Evolutionary conservation across 2,329 filamentous ascomycete genomes (phyloP).

Genomic region (Aspergillus pseudonomiae): DNA sequence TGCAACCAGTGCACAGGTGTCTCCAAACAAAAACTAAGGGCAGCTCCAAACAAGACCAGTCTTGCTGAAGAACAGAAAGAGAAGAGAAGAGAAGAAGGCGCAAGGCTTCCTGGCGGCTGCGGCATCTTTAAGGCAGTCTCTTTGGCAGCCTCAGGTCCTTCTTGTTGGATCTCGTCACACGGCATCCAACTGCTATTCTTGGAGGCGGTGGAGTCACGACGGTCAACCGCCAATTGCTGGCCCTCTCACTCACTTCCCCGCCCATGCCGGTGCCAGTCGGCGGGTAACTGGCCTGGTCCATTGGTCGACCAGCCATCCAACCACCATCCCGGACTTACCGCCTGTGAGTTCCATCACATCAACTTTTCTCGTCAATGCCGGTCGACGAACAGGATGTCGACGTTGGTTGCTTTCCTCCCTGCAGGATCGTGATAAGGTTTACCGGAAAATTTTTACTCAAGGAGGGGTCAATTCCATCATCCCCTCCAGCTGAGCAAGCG

Average conservation of each 20-base stretch:
- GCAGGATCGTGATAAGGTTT: conserved; percentile 7
- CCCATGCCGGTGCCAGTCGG: conserved; percentile 3
- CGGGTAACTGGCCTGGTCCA: conserved; percentile 11
- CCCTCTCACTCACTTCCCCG: neutral
- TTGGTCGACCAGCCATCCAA: conserved; percentile 16
- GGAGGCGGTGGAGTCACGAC: neutral
- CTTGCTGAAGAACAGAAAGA: conserved; percentile 68
- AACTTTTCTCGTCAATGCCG: neutral
- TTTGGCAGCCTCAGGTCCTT: neutral
- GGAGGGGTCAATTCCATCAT: neutral
- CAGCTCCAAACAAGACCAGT: conserved; percentile 45
- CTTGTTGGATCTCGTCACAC: conserved; percentile 14
- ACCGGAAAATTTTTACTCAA: conserved; percentile 2
- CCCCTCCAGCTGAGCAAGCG: neutral
- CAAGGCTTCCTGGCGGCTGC: conserved; percentile 20
- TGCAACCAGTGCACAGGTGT: conserved; percentile 46
- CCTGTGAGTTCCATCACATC: conserved; percentile 12
- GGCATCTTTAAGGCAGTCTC: conserved; percentile 20
- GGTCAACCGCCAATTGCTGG: neutral
- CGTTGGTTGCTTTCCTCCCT: neutral
- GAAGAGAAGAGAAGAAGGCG: conserved; percentile 24
- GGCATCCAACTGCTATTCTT: conserved; percentile 12
- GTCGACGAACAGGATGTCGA: neutral
- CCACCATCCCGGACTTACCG: conserved; percentile 22
- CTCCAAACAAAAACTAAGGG: conserved; percentile 47